Percentiles rank a stretch among this genome's conserved stretches.
Conservation (phyloP, 179 eudicot species). For the Silene noctiflora region DNA sequence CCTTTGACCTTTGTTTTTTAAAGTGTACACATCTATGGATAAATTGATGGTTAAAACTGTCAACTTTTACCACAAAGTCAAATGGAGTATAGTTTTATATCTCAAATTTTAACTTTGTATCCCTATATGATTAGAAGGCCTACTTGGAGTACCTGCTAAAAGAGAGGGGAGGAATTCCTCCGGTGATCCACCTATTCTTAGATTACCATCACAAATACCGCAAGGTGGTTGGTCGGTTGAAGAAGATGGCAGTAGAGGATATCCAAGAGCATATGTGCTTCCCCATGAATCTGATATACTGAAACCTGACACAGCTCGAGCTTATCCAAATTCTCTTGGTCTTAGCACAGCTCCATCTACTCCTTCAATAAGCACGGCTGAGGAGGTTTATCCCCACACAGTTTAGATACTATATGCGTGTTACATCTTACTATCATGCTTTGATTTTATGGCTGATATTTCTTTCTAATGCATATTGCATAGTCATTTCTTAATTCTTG, state of each 20-base stretch:
- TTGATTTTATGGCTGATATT: slow-evolving; percentile 3
- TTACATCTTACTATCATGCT: not conserved
- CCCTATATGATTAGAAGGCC: slow-evolving; percentile 51
- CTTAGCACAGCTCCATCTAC: slow-evolving; percentile 36
- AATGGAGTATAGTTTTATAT: not conserved
- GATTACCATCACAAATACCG: slow-evolving; percentile 50
- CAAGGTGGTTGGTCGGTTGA: slow-evolving; percentile 63
- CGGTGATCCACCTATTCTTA: slow-evolving; percentile 61
- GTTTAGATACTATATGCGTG: not conserved
- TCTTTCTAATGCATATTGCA: not conserved
- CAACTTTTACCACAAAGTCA: not conserved
- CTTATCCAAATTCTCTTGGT: slow-evolving; percentile 32
- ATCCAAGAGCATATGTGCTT: slow-evolving; percentile 28
- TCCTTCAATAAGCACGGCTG: slow-evolving; percentile 37
- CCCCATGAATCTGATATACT: slow-evolving; percentile 42
- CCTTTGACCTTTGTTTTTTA: not conserved
- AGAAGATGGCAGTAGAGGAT: slow-evolving; percentile 49
- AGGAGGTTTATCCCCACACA: slow-evolving; percentile 49
- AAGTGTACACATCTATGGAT: not conserved
- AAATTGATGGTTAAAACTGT: not conserved
- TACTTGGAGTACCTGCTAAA: slow-evolving; percentile 72
- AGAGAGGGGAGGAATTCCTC: slow-evolving; percentile 50
- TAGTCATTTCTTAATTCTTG: slow-evolving; percentile 11
- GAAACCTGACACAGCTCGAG: slow-evolving; percentile 45
- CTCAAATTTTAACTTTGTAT: slow-evolving; percentile 9